These are phyloP conservation scores for Coemansia brasiliensis DNA, from an alignment of 192 early-diverging fungal species.

Conservation along the genomic window DNA sequence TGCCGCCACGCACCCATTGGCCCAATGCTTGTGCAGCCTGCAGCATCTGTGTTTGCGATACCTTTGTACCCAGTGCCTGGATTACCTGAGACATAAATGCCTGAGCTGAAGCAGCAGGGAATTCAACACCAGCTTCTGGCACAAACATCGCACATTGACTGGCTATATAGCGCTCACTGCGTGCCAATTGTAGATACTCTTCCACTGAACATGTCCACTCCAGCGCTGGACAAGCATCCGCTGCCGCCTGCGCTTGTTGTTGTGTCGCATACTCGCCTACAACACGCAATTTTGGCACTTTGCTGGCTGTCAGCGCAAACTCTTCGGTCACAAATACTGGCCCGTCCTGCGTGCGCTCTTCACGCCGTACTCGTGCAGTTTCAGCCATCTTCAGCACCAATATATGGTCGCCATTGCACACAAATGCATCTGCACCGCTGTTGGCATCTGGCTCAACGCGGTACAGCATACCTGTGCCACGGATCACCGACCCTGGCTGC, in stretches of 20 bases:
- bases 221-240: conserved; percentile 18
- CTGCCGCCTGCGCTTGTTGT: conserved; percentile 25
- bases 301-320: conserved; percentile 8
- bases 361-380: conserved; percentile 13
- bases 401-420: conserved; percentile 58
- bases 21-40: conserved; percentile 35
- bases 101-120: conserved; percentile 23
- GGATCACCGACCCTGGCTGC: conserved; percentile 43
- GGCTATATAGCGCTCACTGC: conserved; percentile 19
- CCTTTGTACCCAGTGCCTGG: conserved; percentile 10
- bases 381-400: conserved; percentile 46
- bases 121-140: conserved; percentile 35
- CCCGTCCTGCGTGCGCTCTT: not conserved
- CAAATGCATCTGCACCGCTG: conserved; percentile 45
- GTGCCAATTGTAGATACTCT: conserved; percentile 37
- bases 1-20: conserved; percentile 25
- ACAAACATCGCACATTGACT: conserved; percentile 32
- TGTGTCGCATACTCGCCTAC: conserved; percentile 28
- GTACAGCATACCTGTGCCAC: conserved; percentile 50
- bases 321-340: conserved; percentile 15
- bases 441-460: conserved; percentile 37
- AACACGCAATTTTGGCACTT: conserved; percentile 4
- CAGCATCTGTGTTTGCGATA: conserved; percentile 15
- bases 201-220: conserved; percentile 48
- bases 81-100: conserved; percentile 18